Base-by-base conservation (phyloP, 1,284 basidiomycete genomes). In the Austroboletus rostrupii region DNA sequence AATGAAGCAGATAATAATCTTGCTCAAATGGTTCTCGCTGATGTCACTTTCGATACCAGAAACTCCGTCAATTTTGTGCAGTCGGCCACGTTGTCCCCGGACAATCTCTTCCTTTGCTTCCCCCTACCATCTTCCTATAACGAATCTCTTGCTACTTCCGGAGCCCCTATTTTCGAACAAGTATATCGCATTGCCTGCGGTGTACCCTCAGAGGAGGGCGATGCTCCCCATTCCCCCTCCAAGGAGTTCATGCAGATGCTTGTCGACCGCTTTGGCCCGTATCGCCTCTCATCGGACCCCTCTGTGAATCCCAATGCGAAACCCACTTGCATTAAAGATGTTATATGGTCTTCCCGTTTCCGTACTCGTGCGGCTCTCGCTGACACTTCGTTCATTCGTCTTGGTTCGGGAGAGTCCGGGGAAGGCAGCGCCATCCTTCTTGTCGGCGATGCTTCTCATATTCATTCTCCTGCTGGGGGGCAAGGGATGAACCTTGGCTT, bases 401-500 rank as follows among this genome's bases (percentile, higher is more conserved):
- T 71, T 12, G 49, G 55, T 26, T 26, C 23, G 13, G 36, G 50
- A 7, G 37, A 39, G 4, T 39, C 26, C 14, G 43, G 48, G 16
- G 51, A 54, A 7, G 64, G 63, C 13, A 62, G 58, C 0, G 53
- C 21, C 3, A 52, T 72, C 11, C 33, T 70, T 19, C 64, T 76
- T 28, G 39, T 75, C 1, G 76, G 75, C 0, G 76, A 76, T 50
- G 73, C 75, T 0, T 74, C 72, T 17, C 74, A 76, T 53, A 69
- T 74, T 38, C 74, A 76, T 43, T 68, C 74, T 0, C 75, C 75
- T 0, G 67, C 66, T 2, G 75, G 74, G 17, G 74, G 74, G 1
- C 74, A 77, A 57, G 74, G 74, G 7, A 72, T 76, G 74, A 76
- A 77, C 53, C 71, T 77, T 36, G 74, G 74, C 6, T 47, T 77